phyloP scores from a whole-genome alignment of 257 asterid species.

The Fraxinus anomala region DNA sequence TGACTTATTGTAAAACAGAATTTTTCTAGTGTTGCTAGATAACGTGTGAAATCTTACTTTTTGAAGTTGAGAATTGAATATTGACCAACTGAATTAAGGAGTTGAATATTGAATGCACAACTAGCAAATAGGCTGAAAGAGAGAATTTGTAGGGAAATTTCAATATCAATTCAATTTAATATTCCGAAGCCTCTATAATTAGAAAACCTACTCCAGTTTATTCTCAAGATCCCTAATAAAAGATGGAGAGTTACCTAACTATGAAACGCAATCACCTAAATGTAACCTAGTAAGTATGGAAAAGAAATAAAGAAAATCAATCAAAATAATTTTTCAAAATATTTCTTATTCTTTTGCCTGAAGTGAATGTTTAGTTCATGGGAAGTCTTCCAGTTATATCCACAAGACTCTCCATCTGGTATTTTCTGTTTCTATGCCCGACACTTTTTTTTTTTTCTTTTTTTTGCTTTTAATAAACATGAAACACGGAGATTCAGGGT shows the following conservation, averaged over 20 bases:
- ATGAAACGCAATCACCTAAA: background rate
- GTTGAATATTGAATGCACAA: background rate
- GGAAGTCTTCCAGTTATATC: background rate
- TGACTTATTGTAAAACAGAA: background rate
- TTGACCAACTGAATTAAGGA: background rate
- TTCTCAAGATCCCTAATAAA: background rate
- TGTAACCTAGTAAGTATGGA: background rate
- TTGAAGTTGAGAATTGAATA: background rate
- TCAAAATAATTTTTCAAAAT: background rate
- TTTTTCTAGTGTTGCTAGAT: background rate
- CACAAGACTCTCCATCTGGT: background rate
- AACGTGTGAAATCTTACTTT: background rate
- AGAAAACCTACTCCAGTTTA: background rate
- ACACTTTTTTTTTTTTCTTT: background rate
- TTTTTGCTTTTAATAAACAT: background rate
- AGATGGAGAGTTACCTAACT: background rate
- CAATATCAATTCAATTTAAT: background rate
- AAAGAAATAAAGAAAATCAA: background rate
- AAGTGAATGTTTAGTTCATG: background rate
- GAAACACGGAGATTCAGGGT: background rate
- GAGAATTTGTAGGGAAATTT: background rate
- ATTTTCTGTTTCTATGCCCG: background rate
- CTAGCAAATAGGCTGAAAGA: background rate
- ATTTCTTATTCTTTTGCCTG: background rate
- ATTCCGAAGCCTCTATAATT: background rate